Evolutionary conservation across 73 alveolate species (phyloP).

Genomic region (Tetrahymena malaccensis): DNA sequence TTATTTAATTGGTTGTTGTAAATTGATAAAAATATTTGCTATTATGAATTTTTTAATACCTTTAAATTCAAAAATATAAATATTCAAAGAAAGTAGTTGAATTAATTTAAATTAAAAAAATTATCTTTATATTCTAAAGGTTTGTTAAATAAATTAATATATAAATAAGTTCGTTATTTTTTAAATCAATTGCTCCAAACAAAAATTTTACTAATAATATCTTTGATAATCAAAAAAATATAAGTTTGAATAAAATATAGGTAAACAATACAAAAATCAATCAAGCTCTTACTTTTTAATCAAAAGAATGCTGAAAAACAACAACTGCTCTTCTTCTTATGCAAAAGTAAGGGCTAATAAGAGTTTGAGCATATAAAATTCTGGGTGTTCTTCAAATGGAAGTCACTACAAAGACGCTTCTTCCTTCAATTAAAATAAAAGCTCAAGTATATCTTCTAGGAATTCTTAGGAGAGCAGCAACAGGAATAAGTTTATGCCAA

Average conservation of each 20-base stretch:
- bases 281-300: not conserved
- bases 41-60: not conserved
- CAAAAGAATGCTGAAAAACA: not conserved
- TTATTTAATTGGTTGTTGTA: not conserved
- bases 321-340: not conserved
- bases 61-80: not conserved
- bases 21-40: too few species aligned
- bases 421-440: not conserved
- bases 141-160: too few species aligned
- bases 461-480: not conserved
- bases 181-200: not conserved
- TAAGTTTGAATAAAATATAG: not conserved
- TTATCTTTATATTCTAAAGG: too few species aligned
- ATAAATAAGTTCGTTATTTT: not conserved
- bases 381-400: not conserved
- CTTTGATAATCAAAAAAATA: not conserved
- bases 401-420: not conserved
- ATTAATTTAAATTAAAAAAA: too few species aligned
- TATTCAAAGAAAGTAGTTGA: not conserved
- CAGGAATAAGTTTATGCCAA: not conserved
- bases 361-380: not conserved
- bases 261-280: not conserved
- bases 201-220: not conserved
- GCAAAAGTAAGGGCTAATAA: not conserved
- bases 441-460: not conserved